Evolutionary conservation across 192 early-diverging fungal genomes (phyloP), one percentile per base, ranked within the genome.

Genomic region (Dissophora globulifera): DNA sequence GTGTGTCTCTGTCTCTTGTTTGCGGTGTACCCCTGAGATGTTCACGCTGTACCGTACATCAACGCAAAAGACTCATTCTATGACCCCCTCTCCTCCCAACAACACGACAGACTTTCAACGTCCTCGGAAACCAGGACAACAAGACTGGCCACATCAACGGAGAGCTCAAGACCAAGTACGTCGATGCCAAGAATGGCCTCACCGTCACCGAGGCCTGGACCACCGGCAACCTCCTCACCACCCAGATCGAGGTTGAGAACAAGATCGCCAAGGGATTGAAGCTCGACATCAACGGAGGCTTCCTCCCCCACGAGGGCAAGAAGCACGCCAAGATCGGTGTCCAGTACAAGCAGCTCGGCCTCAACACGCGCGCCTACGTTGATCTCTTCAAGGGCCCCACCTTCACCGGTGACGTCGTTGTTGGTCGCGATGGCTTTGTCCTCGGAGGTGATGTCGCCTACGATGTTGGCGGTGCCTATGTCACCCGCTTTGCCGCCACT

Each of bases 121-220:
- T 98, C 58, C 89, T 88, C 78, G 98, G 97, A 58, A 80, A 84
- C 57, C 94, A 96, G 84, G 95, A 98, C 84, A 90, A 90, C 86
- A 99, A 99, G 90, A 88, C 91, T 58, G 95, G 95, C 43, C 85
- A 82, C 78, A 98, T 99, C 76, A 87, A 91, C 71, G 93, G 93
- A 83, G 96, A 99, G 78, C 85, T 99, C 80, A 97, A 98, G 91
- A 93, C 93, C 84, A 99, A 98, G 89, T 98, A 97, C 83, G 68
- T 87, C 50, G 95, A 98, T 90, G 95, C 93, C 87, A 81, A 89
- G 70, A 93, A 91, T 67, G 97, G 97, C 71, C 84, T 98, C 23
- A 92, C 94, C 64, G 90, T 98, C 83, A 98, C 97, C 71, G 95
- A 97, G 85, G 87, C 93, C 52, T 99, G 98, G 98, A 96, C 92